phyloP scores from a whole-genome alignment of 139 green algal genomes.

The Astrephomene gubernaculifera region DNA sequence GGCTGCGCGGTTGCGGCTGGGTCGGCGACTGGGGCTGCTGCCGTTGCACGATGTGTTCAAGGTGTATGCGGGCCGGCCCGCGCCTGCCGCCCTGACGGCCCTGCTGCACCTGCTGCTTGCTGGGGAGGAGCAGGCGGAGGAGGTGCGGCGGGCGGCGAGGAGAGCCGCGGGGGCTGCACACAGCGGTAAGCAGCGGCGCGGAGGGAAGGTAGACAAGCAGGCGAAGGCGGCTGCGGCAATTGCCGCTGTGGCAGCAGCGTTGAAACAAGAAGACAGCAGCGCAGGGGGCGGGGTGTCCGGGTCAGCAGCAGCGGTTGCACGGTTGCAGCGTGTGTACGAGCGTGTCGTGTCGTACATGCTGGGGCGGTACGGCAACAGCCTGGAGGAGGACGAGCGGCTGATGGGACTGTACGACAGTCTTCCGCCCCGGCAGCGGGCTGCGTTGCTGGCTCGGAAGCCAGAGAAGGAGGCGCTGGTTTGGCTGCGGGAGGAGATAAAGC shows the following conservation, averaged over 20 bases:
- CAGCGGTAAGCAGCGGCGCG: neutral
- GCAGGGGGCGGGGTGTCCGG: neutral
- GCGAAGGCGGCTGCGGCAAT: neutral
- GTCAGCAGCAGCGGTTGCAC: neutral
- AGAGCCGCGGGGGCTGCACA: neutral
- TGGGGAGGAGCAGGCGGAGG: neutral
- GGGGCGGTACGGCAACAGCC: constrained; percentile 42
- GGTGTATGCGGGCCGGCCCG: constrained; percentile 11
- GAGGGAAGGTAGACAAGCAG: neutral
- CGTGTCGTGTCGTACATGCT: constrained; percentile 34
- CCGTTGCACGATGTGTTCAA: constrained; percentile 52
- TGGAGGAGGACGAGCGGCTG: constrained; percentile 51
- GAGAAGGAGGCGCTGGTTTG: constrained; percentile 30
- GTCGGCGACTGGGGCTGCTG: constrained; percentile 22
- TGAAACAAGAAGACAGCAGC: neutral
- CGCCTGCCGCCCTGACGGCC: neutral
- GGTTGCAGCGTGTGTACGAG: constrained; percentile 6
- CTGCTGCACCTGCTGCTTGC: constrained; percentile 7
- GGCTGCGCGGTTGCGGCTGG: constrained; percentile 2
- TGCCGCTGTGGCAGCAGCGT: neutral
- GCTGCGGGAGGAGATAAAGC: neutral
- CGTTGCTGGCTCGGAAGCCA: constrained; percentile 21
- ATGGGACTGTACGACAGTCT: neutral
- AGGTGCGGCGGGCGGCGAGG: neutral
- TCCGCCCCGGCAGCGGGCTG: neutral